Percentiles rank a stretch among this genome's conserved stretches.
Evolutionary conservation across 2,329 filamentous ascomycete genomes (phyloP).

Genomic region (Stagonosporopsis chrysanthemi): DNA sequence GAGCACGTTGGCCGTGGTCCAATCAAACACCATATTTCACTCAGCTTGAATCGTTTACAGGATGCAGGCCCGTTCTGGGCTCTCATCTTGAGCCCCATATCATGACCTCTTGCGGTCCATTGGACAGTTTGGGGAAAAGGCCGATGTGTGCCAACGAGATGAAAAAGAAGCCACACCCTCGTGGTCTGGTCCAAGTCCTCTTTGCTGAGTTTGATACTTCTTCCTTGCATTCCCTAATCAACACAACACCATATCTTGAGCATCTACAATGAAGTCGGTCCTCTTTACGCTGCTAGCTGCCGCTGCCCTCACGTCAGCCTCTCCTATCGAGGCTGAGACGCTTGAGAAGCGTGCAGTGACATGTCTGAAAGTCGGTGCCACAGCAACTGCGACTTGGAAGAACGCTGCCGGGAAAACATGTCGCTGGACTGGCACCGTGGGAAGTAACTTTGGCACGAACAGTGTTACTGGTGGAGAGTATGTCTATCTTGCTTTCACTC

Average conservation of each 20-base stretch:
- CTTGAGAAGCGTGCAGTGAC: slow-evolving; percentile 40
- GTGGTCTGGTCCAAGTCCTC: background rate
- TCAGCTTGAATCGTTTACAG: background rate
- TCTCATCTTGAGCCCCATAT: background rate
- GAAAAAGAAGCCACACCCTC: background rate
- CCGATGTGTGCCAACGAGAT: background rate
- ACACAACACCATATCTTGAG: too few species aligned
- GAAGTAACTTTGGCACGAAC: slow-evolving; percentile 59
- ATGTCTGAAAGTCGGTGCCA: slow-evolving; percentile 51
- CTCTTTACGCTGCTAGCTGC: slow-evolving; percentile 10
- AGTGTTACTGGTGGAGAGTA: slow-evolving; percentile 55
- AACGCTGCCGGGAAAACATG: slow-evolving; percentile 55
- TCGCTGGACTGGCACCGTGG: slow-evolving; percentile 55
- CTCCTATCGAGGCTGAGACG: background rate
- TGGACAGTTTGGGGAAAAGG: background rate
- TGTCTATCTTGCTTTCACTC: slow-evolving; percentile 20
- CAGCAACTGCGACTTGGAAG: slow-evolving; percentile 58
- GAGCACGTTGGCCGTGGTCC: background rate
- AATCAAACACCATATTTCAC: background rate
- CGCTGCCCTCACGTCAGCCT: background rate
- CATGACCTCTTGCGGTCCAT: background rate
- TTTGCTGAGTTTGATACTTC: too few species aligned
- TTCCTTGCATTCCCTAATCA: background rate
- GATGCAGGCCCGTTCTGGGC: background rate
- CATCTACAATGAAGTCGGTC: slow-evolving; percentile 9